Conservation (phyloP, 1,139 yeast genomes). For the Taphrina deformans region DNA sequence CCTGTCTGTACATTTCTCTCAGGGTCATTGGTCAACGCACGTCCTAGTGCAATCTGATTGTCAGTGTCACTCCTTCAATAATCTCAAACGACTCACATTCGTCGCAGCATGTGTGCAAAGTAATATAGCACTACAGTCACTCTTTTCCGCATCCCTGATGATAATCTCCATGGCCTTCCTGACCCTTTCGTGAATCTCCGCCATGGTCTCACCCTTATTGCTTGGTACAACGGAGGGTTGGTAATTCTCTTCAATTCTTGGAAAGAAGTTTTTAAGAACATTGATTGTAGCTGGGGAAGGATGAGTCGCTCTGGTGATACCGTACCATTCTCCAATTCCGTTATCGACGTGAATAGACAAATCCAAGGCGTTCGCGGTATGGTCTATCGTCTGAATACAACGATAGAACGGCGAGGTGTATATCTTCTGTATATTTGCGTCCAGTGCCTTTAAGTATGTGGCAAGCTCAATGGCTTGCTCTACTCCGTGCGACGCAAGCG, state of each 20-base stretch:
- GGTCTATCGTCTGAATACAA: conserved; percentile 78
- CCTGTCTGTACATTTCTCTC: conserved; percentile 56
- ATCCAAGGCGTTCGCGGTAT: conserved; percentile 59
- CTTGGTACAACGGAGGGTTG: conserved; percentile 58
- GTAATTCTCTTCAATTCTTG: conserved; percentile 48
- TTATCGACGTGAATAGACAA: conserved; percentile 64
- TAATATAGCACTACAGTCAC: conserved; percentile 56
- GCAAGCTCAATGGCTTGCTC: conserved; percentile 78
- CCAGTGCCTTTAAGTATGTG: conserved; percentile 47
- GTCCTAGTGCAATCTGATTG: conserved; percentile 66
- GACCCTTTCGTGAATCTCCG: conserved; percentile 61
- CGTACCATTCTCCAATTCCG: conserved; percentile 59
- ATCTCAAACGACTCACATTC: conserved; percentile 41
- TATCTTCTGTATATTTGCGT: conserved; percentile 59
- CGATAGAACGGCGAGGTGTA: conserved; percentile 84
- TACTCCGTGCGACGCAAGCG: conserved; percentile 74
- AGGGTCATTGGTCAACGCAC: conserved; percentile 58
- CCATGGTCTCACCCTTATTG: conserved; percentile 63
- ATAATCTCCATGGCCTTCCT: conserved; percentile 54
- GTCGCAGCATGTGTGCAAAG: conserved; percentile 83
- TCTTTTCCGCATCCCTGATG: conserved; percentile 54
- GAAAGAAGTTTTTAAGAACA: conserved; percentile 55
- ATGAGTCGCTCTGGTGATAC: conserved; percentile 43
- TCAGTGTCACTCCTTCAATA: neutral
- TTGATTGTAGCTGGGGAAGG: conserved; percentile 56